These are phyloP conservation scores for Ogataea nakhonphanomensis DNA, from an alignment of 805 yeast species.

Conservation along the genomic window DNA sequence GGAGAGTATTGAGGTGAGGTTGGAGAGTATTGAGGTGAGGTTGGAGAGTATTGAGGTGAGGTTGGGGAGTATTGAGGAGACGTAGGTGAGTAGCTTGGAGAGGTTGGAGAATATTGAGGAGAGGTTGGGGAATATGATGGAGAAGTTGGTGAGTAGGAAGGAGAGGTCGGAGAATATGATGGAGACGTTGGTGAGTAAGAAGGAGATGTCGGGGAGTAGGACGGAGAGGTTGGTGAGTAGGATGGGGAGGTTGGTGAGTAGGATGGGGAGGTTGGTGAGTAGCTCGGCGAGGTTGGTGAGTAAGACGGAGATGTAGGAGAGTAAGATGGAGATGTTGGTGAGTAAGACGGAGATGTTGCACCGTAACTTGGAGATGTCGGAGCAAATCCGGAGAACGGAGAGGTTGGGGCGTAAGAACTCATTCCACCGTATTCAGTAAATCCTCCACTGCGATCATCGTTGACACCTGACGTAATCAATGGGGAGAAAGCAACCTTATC, in stretches of 20 bases:
- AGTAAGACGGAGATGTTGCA: conserved; percentile 64
- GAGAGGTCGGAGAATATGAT: conserved; percentile 70
- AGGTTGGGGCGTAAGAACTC: conserved; percentile 44
- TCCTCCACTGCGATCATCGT: conserved; percentile 74
- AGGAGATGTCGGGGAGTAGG: conserved; percentile 70
- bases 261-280: conserved; percentile 57
- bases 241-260: conserved; percentile 75
- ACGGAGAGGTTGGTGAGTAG: conserved; percentile 68
- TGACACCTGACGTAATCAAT: conserved; percentile 78
- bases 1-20: conserved; percentile 71
- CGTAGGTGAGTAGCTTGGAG: conserved; percentile 78
- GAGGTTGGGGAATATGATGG: conserved; percentile 65
- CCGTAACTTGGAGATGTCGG: conserved; percentile 52
- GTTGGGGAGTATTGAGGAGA: conserved; percentile 71
- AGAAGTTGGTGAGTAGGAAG: conserved; percentile 56
- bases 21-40: conserved; percentile 78
- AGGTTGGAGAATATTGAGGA: conserved; percentile 72
- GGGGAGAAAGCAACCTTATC: conserved; percentile 87
- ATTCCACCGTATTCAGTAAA: conserved; percentile 83
- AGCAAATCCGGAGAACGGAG: conserved; percentile 50
- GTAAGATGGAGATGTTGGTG: conserved; percentile 70
- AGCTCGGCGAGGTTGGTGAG: conserved; percentile 77
- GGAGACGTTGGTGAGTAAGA: conserved; percentile 78
- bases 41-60: conserved; percentile 75
- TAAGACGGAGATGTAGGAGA: conserved; percentile 72